These are phyloP conservation scores for Pyricularia grisea DNA, from an alignment of 2,329 filamentous ascomycete genomes.

Conservation along the genomic window DNA sequence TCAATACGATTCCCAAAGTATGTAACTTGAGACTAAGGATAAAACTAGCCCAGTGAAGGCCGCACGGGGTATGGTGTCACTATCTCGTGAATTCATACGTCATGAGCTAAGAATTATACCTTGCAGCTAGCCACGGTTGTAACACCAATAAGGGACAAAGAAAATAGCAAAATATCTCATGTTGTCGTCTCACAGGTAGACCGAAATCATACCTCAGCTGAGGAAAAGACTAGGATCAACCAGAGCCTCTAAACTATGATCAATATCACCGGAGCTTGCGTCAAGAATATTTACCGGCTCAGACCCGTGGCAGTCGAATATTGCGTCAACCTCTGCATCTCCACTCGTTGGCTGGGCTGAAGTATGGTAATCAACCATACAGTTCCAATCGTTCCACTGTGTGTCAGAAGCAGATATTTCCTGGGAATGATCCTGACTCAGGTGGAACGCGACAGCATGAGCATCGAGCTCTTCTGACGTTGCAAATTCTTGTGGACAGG, in stretches of 20 bases:
- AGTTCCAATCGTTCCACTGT: not conserved
- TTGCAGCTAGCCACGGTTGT: too few relatives aligned
- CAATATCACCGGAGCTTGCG: not conserved
- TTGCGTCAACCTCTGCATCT: not conserved
- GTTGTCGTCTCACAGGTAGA: not conserved
- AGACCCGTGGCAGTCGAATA: not conserved
- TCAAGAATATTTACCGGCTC: not conserved
- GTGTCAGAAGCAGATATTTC: not conserved
- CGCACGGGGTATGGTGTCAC: not conserved
- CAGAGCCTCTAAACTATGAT: not conserved
- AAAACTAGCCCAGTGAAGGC: not conserved
- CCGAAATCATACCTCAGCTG: not conserved
- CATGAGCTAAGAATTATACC: not conserved
- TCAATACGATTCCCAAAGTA: not conserved
- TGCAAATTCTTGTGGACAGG: not conserved
- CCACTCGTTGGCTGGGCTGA: not conserved
- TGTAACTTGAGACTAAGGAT: not conserved
- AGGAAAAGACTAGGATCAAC: constrained; percentile 1
- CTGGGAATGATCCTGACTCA: not conserved
- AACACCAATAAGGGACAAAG: not conserved
- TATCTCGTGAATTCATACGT: not conserved
- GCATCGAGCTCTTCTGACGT: not conserved
- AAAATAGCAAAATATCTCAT: not conserved
- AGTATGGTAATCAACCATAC: not conserved
- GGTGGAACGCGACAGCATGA: not conserved